Base-by-base conservation (phyloP, 1,284 basidiomycete genomes). In the Cutaneotrichosporon curvatum region DNA sequence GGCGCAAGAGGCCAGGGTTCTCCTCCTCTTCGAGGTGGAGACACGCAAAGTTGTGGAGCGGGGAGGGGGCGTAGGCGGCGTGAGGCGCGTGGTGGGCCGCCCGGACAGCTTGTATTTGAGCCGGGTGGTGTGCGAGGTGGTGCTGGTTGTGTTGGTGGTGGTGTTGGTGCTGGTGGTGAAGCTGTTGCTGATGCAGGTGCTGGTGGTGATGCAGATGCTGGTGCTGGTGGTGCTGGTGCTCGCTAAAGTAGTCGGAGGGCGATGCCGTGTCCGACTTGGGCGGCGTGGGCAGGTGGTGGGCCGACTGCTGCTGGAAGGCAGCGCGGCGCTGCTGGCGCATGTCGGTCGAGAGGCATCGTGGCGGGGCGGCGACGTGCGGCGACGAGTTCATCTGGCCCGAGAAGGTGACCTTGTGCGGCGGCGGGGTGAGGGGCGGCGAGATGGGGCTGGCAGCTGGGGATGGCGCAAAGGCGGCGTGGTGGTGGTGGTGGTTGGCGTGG, bases 11-110 rank as follows among this genome's bases (percentile, higher is more conserved):
- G 4, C 28, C 47, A 1, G 47, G 47, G 1, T 7, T 12, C 16
- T 37, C 43, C 15, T 47, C 47, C 47, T 53, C 51, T 30, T 53
- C 51, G 37, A 53, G 43, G 32, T 49, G 51, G 7, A 53, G 44
- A 9, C 44, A 40, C 1, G 51, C 18, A 21, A 49, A 46, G 25
- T 38, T 37, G 41, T 48, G 37, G 11, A 49, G 41, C 4, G 47
- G 51, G 2, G 51, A 53, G 7, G 50, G 49, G n/a, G 34, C 28
- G 39, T 44, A 42, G 2, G 41, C 33, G 22, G 38, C 33, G 19
- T 40, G 45, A 7, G 39, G n/a, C 15, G 37, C 25, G 30, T 41
- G 22, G 25, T 37, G 40, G 21, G 34, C 25, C n/a, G n/a, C 25
- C 7, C 25, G 25, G 25, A 28, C 25, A 28, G 25, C 25, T 7